phyloP scores from a whole-genome alignment of 2,329 filamentous ascomycete genomes.

The Aureobasidium sp. region DNA sequence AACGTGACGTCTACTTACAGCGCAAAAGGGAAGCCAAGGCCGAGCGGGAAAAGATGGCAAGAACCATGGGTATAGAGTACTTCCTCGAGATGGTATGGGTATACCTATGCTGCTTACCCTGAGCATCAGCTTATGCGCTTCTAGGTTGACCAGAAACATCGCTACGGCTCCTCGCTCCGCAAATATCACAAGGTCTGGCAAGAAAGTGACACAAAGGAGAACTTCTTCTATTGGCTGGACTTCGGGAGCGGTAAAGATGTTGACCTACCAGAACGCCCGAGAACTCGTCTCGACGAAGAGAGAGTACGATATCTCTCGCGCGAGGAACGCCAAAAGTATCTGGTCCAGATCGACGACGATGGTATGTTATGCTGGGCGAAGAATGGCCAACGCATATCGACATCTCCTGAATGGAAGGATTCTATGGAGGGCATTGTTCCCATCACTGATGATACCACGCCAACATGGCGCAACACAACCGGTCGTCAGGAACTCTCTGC shows the following conservation, averaged over 20 bases:
- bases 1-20: constrained; percentile 28
- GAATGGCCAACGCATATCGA: constrained; percentile 70
- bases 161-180: constrained; percentile 76
- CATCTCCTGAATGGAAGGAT: constrained; percentile 67
- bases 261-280: constrained; percentile 63
- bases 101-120: neutral
- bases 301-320: constrained; percentile 75
- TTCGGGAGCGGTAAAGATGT: constrained; percentile 65
- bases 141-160: constrained; percentile 57
- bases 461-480: constrained; percentile 34
- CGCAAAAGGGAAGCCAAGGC: constrained; percentile 45
- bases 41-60: constrained; percentile 58
- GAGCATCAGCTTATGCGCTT: neutral
- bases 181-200: constrained; percentile 84
- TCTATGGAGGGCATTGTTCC: constrained; percentile 59
- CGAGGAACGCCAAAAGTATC: constrained; percentile 74
- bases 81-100: constrained; percentile 68
- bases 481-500: constrained; percentile 19
- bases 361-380: constrained; percentile 83
- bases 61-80: constrained; percentile 78
- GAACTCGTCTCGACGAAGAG: constrained; percentile 68
- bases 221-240: constrained; percentile 94
- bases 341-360: constrained; percentile 66
- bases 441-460: constrained; percentile 34
- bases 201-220: constrained; percentile 65